Conservation (phyloP, 2,329 filamentous ascomycete genomes). For the Epichloe bromicola region DNA sequence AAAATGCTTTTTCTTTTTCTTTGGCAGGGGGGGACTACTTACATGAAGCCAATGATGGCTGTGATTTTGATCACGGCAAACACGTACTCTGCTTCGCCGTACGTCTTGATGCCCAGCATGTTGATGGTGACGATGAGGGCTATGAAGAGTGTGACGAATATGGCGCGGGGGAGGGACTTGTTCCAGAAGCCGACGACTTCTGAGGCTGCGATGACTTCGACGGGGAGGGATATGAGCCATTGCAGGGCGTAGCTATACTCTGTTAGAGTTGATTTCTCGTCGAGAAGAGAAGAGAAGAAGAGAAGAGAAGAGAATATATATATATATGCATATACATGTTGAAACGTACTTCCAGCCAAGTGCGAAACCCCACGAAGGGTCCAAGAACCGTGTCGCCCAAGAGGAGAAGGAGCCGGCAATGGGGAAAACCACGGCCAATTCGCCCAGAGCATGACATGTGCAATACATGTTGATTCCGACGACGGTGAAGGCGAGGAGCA, state of each 20-base stretch:
- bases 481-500: slow-evolving; percentile 62
- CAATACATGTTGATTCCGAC: slow-evolving; percentile 83
- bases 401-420: slow-evolving; percentile 86
- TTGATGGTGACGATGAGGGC: slow-evolving; percentile 67
- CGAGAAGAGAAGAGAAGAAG: background rate
- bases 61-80: slow-evolving; percentile 78
- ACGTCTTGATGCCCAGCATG: slow-evolving; percentile 74
- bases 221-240: slow-evolving; percentile 71
- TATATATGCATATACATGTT: too few relatives aligned
- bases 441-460: slow-evolving; percentile 81
- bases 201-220: slow-evolving; percentile 78
- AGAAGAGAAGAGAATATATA: too few relatives aligned
- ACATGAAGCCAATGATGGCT: slow-evolving; percentile 82
- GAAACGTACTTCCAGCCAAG: slow-evolving; percentile 78
- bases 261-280: too few relatives aligned
- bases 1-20: too few relatives aligned
- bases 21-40: slow-evolving; percentile 19
- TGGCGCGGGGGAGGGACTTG: slow-evolving; percentile 44
- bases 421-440: slow-evolving; percentile 81
- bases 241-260: slow-evolving; percentile 57
- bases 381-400: slow-evolving; percentile 83
- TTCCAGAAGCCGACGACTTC: slow-evolving; percentile 78
- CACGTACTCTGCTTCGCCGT: slow-evolving; percentile 79
- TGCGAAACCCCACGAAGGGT: slow-evolving; percentile 87
- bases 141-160: slow-evolving; percentile 77